Evolutionary conservation across 73 alveolate species (phyloP), one percentile per base, ranked within the genome.

Genomic region (Paramecium caudatum): DNA sequence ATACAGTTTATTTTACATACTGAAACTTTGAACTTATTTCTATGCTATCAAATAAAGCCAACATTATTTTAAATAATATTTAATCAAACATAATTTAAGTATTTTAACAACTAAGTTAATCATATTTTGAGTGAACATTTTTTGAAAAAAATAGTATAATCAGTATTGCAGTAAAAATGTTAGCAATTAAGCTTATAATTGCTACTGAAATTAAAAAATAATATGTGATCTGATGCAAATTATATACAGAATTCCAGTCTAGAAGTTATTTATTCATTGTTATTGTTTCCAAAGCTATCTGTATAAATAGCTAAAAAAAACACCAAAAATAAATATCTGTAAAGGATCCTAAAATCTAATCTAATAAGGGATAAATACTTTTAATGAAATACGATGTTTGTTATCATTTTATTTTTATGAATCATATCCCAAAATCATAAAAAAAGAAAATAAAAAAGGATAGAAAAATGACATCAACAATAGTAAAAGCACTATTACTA

Each of bases 311-410:
- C 16, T 55, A 55, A 43, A 55, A 55, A 27, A 55, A 55, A 25
- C 80, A 55, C 80, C 80, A 55, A 43, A 27, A 55, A 55, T 55
- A 55, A 0, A 55, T 55, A 55, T 55, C 80, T 37, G 30, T 55
- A 1, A 17, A 55, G 4, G 1, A 19, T 12, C 13, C 30, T 27
- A 12, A 55, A 19, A 55, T 16, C 80, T 55, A 55, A 7, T 10
- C 80, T 5, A 55, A 55, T 2, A 19, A 12, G n/a, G 23, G 30
- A 49, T 55, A 9, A 12, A 27, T 55, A 55, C 80, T 55, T 55
- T 17, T 23, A 55, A 55, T 12, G 15, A 55, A 23, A 2, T 23
- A 10, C 46, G 12, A 27, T 55, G 13, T 10, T 55, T 55, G 23
- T 55, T 19, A 37, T 55, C 80, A 55, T 19, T 55, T 55, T 21